These are phyloP conservation scores for Picocystis salinarum DNA, from an alignment of 139 green algal genomes.

Conservation along the genomic window DNA sequence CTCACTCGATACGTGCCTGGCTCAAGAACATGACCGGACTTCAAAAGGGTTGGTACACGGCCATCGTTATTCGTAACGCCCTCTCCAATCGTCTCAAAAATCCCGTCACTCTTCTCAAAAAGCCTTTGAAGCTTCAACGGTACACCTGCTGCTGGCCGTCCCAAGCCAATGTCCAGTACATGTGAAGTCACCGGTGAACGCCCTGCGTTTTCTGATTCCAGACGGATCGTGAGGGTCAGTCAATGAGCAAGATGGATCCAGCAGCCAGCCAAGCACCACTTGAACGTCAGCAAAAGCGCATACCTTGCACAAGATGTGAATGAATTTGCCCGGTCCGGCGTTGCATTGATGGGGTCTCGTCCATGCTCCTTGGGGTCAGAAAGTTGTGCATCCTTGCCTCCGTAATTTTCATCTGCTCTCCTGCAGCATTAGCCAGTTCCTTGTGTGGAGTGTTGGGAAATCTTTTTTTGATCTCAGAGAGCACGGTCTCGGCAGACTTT, in stretches of 20 bases:
- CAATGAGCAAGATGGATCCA: too few relatives aligned
- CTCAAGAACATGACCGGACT: slow-evolving; percentile 22
- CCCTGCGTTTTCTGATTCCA: not conserved
- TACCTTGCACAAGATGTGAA: too few relatives aligned
- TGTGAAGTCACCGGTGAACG: slow-evolving; percentile 81
- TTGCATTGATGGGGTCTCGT: too few relatives aligned
- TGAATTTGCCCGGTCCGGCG: too few relatives aligned
- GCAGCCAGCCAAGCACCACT: too few relatives aligned
- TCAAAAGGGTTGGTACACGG: slow-evolving; percentile 22
- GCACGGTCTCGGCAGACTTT: slow-evolving; percentile 14
- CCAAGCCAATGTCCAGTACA: slow-evolving; percentile 67
- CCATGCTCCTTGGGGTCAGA: slow-evolving; percentile 3
- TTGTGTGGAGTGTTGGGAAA: slow-evolving; percentile 32
- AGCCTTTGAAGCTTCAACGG: slow-evolving; percentile 32
- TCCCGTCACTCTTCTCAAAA: not conserved
- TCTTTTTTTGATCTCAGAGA: slow-evolving; percentile 13
- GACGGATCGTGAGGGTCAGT: not conserved
- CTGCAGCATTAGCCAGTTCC: slow-evolving; percentile 45
- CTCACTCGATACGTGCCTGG: slow-evolving; percentile 57
- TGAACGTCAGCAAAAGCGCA: too few relatives aligned
- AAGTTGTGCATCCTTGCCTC: slow-evolving; percentile 59
- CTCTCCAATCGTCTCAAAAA: slow-evolving; percentile 25
- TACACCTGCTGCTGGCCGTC: slow-evolving; percentile 53
- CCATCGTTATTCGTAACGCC: slow-evolving; percentile 62
- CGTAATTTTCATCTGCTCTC: slow-evolving; percentile 91